Evolutionary conservation across 129 eudicot genomes (phyloP), one percentile per base, ranked within the genome.

Genomic region (Arctium lappa): DNA sequence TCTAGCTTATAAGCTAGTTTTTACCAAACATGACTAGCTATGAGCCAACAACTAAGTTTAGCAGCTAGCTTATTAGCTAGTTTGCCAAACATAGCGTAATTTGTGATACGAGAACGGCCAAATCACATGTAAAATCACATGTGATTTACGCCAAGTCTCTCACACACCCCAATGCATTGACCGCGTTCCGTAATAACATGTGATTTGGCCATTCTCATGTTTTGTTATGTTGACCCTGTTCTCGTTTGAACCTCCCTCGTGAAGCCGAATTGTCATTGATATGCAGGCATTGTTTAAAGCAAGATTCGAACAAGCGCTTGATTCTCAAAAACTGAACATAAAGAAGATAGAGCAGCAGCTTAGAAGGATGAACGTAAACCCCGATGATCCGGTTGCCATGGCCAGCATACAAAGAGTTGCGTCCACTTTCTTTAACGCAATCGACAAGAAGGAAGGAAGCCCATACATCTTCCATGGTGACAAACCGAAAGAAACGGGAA

Each of bases 401-500:
- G 98, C 99, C 50, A 96, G 99, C 89, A 91, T 93, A 80, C 99
- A 91, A 79, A 88, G 94, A 87, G 98, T 93, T 65, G 99, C 99
- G 31, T 90, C 98, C 7, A 93, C 98, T 8, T 96, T 96, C 77
- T 96, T 96, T 75, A 96, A 91, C 82, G 99, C 99, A 15, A 91
- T 91, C 22, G 99, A 96, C 88, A 83, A 91, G 85, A 91, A 84
- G 78, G 95, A 93, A 84, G 98, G 98, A 75, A 93, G 89, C 69
- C 98, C 99, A 0, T 96, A 93, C 79, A 97, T 96, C 37, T 96
- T 88, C 80, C 90, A 77, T 36, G 93, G 86, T 80, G 94, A 89
- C 72, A 86, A 88, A 77, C 76, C 62, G 3, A 77, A 80, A 30
- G 77, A 69, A 37, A 4, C 76, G 0, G 85, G 53, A 6, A 32